phyloP scores from a whole-genome alignment of 164 flowering plant species.

The Vitis rotundifolia region DNA sequence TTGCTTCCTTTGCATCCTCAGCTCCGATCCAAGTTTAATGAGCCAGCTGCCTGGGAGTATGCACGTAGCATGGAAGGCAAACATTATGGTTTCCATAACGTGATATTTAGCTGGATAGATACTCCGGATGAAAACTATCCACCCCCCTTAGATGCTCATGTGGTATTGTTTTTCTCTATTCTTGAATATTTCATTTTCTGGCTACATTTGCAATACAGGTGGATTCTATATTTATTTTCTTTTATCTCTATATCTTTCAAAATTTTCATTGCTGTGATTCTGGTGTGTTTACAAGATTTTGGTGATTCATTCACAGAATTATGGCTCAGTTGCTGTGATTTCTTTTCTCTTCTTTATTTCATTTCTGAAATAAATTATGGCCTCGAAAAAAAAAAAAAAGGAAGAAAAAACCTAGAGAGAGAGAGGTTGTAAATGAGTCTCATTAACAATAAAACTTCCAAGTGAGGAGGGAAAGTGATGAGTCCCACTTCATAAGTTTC shows the following conservation, averaged over 20 bases:
- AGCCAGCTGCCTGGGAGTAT: constrained; percentile 97
- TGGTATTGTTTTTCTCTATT: constrained; percentile 48
- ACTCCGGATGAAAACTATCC: constrained; percentile 79
- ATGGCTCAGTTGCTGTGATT: no score
- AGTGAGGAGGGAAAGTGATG: no score
- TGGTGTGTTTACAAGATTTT: neutral
- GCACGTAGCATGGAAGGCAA: constrained; percentile 77
- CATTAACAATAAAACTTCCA: no score
- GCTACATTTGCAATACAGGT: neutral
- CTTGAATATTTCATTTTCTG: neutral
- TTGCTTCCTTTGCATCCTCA: constrained; percentile 92
- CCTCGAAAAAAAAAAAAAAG: no score
- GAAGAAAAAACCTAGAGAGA: no score
- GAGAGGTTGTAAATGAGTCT: no score
- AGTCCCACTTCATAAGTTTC: no score
- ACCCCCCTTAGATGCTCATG: constrained; percentile 90
- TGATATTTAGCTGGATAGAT: constrained; percentile 99
- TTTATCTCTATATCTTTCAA: neutral
- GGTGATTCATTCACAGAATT: neutral
- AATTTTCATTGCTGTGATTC: neutral
- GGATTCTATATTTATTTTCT: neutral
- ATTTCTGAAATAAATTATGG: no score
- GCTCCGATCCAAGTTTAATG: constrained; percentile 81
- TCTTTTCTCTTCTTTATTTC: no score
- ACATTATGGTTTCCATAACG: constrained; percentile 93